Conservation (phyloP, 345 rosid species). For the Euphorbia lathyris region DNA sequence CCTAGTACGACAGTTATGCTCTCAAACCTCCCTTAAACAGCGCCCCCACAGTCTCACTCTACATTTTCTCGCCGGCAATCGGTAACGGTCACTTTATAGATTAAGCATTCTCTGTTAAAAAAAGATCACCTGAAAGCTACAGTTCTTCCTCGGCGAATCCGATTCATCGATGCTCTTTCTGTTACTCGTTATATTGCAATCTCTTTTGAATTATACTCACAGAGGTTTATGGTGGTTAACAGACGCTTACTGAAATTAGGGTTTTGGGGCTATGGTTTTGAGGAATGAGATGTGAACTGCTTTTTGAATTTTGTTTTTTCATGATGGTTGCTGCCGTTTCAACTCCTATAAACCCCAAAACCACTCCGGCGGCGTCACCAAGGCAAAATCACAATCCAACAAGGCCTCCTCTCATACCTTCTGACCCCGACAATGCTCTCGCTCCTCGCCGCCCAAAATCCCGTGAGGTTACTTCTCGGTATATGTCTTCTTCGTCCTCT, state of each 20-base stretch:
- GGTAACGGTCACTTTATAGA: slow-evolving; percentile 49
- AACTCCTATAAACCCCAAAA: slow-evolving; percentile 40
- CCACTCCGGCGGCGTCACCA: slow-evolving; percentile 18
- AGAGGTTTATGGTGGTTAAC: slow-evolving; percentile 17
- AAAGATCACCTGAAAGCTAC: background rate
- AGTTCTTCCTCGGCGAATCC: background rate
- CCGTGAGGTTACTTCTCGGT: slow-evolving; percentile 79
- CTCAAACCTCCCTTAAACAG: slow-evolving; percentile 40
- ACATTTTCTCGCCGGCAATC: slow-evolving; percentile 28
- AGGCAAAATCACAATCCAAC: slow-evolving; percentile 32
- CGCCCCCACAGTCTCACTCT: slow-evolving; percentile 10
- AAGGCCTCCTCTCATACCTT: slow-evolving; percentile 60
- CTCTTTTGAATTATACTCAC: background rate
- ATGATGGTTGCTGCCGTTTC: slow-evolving; percentile 71
- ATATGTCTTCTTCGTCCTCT: slow-evolving; percentile 45
- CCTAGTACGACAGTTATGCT: slow-evolving; percentile 48
- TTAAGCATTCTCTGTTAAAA: background rate
- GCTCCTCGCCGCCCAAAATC: slow-evolving; percentile 58
- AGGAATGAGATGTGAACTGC: slow-evolving; percentile 34
- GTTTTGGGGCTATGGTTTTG: slow-evolving; percentile 21
- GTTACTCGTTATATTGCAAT: background rate
- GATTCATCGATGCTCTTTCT: background rate
- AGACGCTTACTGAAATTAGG: slow-evolving; percentile 12
- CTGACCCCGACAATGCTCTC: slow-evolving; percentile 64
- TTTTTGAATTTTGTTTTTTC: slow-evolving; percentile 11